Evolutionary conservation across 768 basidiomycete species (phyloP).

Genomic region (Phlebiopsis gigantea): DNA sequence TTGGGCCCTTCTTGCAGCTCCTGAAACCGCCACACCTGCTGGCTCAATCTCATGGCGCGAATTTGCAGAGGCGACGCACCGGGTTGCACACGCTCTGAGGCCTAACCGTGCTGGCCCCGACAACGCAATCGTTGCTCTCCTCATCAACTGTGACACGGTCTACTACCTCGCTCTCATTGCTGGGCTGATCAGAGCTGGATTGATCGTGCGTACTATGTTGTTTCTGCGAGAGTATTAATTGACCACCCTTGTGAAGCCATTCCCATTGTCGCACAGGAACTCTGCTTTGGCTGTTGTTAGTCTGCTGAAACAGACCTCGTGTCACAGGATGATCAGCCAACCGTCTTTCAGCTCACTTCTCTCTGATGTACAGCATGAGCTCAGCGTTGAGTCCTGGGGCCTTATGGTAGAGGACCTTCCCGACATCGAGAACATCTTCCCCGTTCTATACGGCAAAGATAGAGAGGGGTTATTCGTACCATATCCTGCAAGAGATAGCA

Average conservation of each 20-base stretch:
- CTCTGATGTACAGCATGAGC: neutral
- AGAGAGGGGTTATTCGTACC: slow-evolving; percentile 13
- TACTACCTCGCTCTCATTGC: slow-evolving; percentile 15
- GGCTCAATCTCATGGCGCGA: neutral
- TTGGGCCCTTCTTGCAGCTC: neutral
- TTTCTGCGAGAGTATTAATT: neutral
- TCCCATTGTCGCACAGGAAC: slow-evolving; percentile 13
- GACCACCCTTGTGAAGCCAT: slow-evolving; percentile 5
- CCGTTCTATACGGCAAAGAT: neutral
- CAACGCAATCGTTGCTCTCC: neutral
- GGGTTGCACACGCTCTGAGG: slow-evolving; percentile 1
- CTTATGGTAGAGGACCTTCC: slow-evolving; percentile 11
- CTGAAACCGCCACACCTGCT: neutral
- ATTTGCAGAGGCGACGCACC: neutral
- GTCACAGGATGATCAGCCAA: slow-evolving; percentile 11
- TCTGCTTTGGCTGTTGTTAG: slow-evolving; percentile 5
- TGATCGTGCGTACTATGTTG: slow-evolving; percentile 4
- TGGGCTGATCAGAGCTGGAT: slow-evolving; percentile 18
- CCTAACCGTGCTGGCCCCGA: neutral
- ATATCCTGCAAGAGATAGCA: neutral
- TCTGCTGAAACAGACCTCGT: slow-evolving; percentile 13
- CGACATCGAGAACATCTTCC: slow-evolving; percentile 9
- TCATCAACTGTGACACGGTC: slow-evolving; percentile 21
- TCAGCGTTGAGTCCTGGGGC: neutral
- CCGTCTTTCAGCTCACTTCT: neutral